Base-by-base conservation (phyloP, 78 protist genomes). In the Guillardia theta region DNA sequence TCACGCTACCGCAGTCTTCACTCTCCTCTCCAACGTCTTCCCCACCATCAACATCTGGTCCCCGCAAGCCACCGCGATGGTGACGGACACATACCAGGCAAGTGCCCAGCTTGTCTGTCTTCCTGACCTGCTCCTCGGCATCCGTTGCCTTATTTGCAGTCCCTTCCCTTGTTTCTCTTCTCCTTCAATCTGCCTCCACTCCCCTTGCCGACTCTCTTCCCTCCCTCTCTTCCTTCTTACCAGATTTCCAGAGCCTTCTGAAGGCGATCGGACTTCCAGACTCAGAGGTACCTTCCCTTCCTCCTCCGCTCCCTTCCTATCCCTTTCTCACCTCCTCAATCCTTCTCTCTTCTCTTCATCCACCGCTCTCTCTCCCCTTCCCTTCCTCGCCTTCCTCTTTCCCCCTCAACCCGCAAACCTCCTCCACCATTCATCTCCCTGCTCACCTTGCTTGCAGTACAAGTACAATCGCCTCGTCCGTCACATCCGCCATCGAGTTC, bases 391-490 rank as follows among this genome's bases (percentile, higher is more conserved):
- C n/a, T n/a, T n/a, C n/a, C n/a, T n/a, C n/a, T n/a, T n/a, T n/a
- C n/a, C n/a, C n/a, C n/a, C n/a, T n/a, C n/a, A n/a, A n/a, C n/a
- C n/a, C n/a, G n/a, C n/a, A n/a, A n/a, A n/a, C n/a, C n/a, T n/a
- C n/a, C n/a, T n/a, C n/a, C n/a, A n/a, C n/a, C n/a, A n/a, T n/a
- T n/a, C n/a, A n/a, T n/a, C n/a, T n/a, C n/a, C n/a, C n/a, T n/a
- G n/a, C n/a, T n/a, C n/a, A n/a, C n/a, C n/a, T n/a, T n/a, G n/a
- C n/a, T n/a, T n/a, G 27, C 46, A 70, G 41, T 70, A 70, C 83
- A 70, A 70, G 83, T 24, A 70, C 83, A 70, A 70, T 24, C 83
- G 83, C 33, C 83, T 70, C 83, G 36, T 70, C 83, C 9, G 83
- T 43, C 41, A 70, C 83, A 4, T 70, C 83, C 83, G 41, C 33